Base-by-base conservation (phyloP, 768 basidiomycete genomes). In the Russula virescens region DNA sequence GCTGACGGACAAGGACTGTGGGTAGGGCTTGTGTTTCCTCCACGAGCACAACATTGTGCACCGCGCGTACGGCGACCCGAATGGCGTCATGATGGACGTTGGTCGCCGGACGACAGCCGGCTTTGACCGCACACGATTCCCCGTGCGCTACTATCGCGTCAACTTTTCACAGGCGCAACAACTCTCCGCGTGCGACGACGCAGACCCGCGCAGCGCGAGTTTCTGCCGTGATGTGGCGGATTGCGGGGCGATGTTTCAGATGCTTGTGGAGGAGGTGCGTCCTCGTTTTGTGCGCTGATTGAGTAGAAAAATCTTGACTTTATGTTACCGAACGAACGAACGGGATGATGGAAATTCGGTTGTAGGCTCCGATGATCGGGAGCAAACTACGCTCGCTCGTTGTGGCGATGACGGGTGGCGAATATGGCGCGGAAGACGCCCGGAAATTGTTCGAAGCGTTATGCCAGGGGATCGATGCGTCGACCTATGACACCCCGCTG, bases 401-500 rank as follows among this genome's bases (percentile, higher is more conserved):
- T 13, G 76, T 74, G 42, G 77, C 78, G n/a, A 83, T 83, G 81
- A 73, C 68, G 0, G 67, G 73, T 3, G 79, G 79, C 31, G 75
- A 74, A 28, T 81, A 81, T 64, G 75, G 73, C n/a, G 81, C 80
- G 1, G 79, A 83, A 42, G 80, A 79, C 54, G 71, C 80, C 2
- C 75, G 78, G 13, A 78, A 78, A 55, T 71, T 81, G 50, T 81
- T 82, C 58, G 81, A 83, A 63, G 79, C 80, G 13, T 69, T 81
- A 7, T 79, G 77, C 63, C 75, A 76, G 58, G 73, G 79, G 7
- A 69, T 83, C 16, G 77, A 80, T 38, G 72, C 75, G 3, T 68
- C 74, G 8, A 71, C 77, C 4, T 79, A 81, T 64, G 79, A 81
- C 11, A 42, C 62, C 19, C 60, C 56, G 7, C 55, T 67, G 2